A percentile compares a stretch with the other conserved stretches of the same genome.
These are phyloP conservation scores for Colletotrichum acutatum DNA, from an alignment of 2,329 filamentous ascomycete genomes.

Conservation along the genomic window DNA sequence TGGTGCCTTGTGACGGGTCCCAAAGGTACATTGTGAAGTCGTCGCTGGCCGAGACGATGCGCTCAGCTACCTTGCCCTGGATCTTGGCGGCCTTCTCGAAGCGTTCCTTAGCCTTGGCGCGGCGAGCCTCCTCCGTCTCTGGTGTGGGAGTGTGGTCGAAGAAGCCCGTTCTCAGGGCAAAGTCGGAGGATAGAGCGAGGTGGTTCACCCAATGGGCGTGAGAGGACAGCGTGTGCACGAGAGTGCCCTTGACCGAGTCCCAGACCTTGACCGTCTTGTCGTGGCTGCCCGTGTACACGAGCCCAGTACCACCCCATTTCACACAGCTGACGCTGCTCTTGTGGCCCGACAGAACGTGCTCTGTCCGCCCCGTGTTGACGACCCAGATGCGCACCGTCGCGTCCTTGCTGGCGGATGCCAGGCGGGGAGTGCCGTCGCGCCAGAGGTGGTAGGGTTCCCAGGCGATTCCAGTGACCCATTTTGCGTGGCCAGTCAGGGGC, in stretches of 20 bases:
- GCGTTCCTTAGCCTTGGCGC: constrained; percentile 79
- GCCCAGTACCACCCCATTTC: constrained; percentile 90
- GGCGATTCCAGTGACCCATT: constrained; percentile 82
- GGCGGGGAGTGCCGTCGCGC: constrained; percentile 75
- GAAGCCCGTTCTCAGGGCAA: constrained; percentile 85
- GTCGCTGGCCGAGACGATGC: constrained; percentile 89
- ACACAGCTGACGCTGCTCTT: constrained; percentile 91
- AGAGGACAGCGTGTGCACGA: constrained; percentile 81
- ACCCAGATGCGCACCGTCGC: constrained; percentile 89
- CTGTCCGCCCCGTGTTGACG: constrained; percentile 79
- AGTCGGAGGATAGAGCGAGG: constrained; percentile 91
- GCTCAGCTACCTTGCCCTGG: constrained; percentile 81
- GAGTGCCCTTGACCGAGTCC: constrained; percentile 81
- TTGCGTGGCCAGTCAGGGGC: constrained; percentile 82
- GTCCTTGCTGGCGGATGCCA: constrained; percentile 92
- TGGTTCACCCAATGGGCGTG: constrained; percentile 98
- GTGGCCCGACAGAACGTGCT: constrained; percentile 88
- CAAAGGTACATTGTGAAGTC: constrained; percentile 98
- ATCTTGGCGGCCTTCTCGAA: constrained; percentile 88
- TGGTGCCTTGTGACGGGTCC: constrained; percentile 82
- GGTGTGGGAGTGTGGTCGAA: constrained; percentile 84
- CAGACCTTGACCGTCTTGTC: constrained; percentile 95
- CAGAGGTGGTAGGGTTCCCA: constrained; percentile 97
- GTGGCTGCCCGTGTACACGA: constrained; percentile 86
- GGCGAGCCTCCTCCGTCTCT: constrained; percentile 74